These are phyloP conservation scores for Candida frijolesensis DNA, from an alignment of 1,139 yeast species.

Conservation along the genomic window DNA sequence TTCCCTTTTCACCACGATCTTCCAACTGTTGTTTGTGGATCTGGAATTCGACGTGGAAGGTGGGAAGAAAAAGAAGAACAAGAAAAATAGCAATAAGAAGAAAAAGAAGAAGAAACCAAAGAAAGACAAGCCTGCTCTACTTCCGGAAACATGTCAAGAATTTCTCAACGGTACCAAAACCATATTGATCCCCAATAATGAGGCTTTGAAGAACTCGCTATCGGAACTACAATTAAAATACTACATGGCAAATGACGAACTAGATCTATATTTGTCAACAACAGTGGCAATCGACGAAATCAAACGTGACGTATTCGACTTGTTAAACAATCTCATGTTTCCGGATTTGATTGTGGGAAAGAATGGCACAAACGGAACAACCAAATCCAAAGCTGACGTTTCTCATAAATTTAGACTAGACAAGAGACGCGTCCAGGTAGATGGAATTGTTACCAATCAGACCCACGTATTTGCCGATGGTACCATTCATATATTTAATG, in stretches of 20 bases:
- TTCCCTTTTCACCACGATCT: conserved; percentile 29
- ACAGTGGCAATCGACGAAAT: conserved; percentile 37
- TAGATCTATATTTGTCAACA: conserved; percentile 26
- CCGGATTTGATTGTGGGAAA: conserved; percentile 31
- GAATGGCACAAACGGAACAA: conserved; percentile 29
- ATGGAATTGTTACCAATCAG: conserved; percentile 25
- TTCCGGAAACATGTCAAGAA: conserved; percentile 31
- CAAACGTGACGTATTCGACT: conserved; percentile 27
- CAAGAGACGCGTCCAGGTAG: conserved; percentile 8
- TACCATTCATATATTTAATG: conserved; percentile 56
- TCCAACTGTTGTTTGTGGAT: conserved; percentile 32
- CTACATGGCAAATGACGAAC: conserved; percentile 30
- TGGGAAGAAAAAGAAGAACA: conserved; percentile 9
- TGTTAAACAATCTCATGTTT: conserved; percentile 32
- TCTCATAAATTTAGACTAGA: conserved; percentile 8
- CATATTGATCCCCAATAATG: conserved; percentile 39
- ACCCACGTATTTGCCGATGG: conserved; percentile 61
- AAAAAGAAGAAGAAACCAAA: conserved; percentile 17
- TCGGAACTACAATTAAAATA: conserved; percentile 30
- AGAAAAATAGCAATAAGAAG: conserved; percentile 8
- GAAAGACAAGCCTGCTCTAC: conserved; percentile 6
- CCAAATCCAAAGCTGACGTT: conserved; percentile 9
- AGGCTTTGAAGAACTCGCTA: conserved; percentile 27
- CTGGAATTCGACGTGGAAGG: conserved; percentile 4
- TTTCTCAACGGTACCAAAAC: conserved; percentile 33